Evolutionary conservation across 2,329 filamentous ascomycete species (phyloP).

Genomic region (Aureobasidium sp.): DNA sequence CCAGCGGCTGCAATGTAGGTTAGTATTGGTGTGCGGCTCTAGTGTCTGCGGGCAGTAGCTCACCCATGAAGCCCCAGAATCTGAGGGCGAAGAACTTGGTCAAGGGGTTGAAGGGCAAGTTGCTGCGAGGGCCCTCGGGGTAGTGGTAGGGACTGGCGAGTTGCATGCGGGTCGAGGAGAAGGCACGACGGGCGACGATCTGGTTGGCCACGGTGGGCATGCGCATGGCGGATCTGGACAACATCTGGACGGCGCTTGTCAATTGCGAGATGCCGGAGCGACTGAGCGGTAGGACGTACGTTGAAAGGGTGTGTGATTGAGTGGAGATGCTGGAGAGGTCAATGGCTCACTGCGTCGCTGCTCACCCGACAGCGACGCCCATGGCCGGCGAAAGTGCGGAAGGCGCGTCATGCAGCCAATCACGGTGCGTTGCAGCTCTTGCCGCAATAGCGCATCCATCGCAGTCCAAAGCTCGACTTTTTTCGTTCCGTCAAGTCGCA

Average conservation of each 20-base stretch:
- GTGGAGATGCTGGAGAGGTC: conserved; percentile 15
- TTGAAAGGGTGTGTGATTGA: background rate
- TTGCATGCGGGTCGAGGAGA: conserved; percentile 83
- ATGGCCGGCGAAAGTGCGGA: conserved; percentile 14
- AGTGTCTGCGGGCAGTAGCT: conserved; percentile 23
- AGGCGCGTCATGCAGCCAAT: conserved; percentile 9
- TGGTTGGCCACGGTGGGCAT: conserved; percentile 53
- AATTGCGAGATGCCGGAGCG: background rate
- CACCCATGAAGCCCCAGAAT: conserved; percentile 78
- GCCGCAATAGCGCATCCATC: background rate
- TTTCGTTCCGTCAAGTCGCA: conserved; percentile 1
- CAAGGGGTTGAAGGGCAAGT: conserved; percentile 95
- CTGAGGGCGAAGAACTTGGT: conserved; percentile 74
- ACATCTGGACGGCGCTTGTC: conserved; percentile 55
- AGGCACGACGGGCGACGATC: conserved; percentile 79
- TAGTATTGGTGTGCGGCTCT: conserved; percentile 27
- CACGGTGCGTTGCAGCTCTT: background rate
- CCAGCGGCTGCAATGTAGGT: conserved; percentile 44
- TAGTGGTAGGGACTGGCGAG: conserved; percentile 94
- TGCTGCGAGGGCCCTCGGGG: conserved; percentile 88
- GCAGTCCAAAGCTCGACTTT: conserved; percentile 13
- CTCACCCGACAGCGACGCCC: conserved; percentile 1
- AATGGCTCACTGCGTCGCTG: conserved; percentile 7
- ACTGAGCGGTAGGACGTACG: background rate
- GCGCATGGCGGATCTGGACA: conserved; percentile 61